Conservation (phyloP, 2,329 filamentous ascomycete species). For the Orbilia oligospora region DNA sequence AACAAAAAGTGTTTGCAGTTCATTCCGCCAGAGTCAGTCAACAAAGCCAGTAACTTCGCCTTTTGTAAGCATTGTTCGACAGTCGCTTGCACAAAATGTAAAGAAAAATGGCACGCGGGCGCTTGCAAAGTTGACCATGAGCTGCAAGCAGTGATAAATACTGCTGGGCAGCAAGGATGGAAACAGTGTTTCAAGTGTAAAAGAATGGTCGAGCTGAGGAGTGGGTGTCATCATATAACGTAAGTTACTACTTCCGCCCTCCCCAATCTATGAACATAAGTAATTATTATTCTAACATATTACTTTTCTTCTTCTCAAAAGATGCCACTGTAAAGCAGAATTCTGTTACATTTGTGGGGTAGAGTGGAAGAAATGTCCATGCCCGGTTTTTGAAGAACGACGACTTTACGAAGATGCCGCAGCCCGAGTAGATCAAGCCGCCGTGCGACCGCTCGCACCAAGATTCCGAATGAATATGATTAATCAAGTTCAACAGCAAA, state of each 20-base stretch:
- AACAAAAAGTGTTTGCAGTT: slow-evolving; percentile 44
- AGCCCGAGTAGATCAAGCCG: slow-evolving; percentile 34
- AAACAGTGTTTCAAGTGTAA: slow-evolving; percentile 35
- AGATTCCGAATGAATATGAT: slow-evolving; percentile 25
- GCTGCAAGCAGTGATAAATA: not conserved
- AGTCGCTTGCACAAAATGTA: slow-evolving; percentile 25
- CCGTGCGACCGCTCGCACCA: not conserved
- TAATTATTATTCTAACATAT: too few species aligned
- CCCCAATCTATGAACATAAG: too few species aligned
- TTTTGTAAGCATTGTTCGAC: slow-evolving; percentile 25
- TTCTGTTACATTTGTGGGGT: slow-evolving; percentile 52
- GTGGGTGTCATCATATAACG: slow-evolving; percentile 56
- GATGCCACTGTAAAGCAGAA: slow-evolving; percentile 47
- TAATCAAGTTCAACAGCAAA: slow-evolving; percentile 15
- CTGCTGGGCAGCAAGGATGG: slow-evolving; percentile 45
- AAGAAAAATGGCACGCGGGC: not conserved
- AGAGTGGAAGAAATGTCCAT: slow-evolving; percentile 34
- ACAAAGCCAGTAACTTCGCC: not conserved
- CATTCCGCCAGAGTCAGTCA: slow-evolving; percentile 15
- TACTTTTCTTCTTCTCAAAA: not conserved
- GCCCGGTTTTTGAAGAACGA: slow-evolving; percentile 25
- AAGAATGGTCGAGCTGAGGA: slow-evolving; percentile 41
- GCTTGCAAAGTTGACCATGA: slow-evolving; percentile 1
- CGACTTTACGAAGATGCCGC: slow-evolving; percentile 24
- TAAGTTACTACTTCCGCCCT: slow-evolving; percentile 7